phyloP scores from a whole-genome alignment of 2,329 filamentous ascomycete species.

The Talaromyces piceae region DNA sequence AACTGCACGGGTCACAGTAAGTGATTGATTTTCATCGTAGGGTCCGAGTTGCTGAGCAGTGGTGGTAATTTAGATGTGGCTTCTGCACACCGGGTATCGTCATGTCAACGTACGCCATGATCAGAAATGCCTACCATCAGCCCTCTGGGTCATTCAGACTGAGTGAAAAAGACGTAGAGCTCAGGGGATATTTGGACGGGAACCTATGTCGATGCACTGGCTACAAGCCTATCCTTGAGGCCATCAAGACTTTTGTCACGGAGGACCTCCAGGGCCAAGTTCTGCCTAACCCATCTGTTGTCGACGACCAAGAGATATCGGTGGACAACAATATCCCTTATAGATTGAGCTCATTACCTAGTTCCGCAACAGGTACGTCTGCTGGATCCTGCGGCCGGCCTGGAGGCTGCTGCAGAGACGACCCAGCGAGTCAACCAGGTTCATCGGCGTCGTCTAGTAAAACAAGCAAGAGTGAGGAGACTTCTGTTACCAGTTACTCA shows the following conservation, averaged over 20 bases:
- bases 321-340: conserved; percentile 45
- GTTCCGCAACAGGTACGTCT: conserved; percentile 12
- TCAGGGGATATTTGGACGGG: conserved; percentile 77
- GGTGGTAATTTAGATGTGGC: conserved; percentile 85
- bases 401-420: conserved; percentile 21
- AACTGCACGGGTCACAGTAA: neutral
- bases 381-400: conserved; percentile 18
- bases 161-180: conserved; percentile 66
- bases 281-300: conserved; percentile 39
- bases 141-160: conserved; percentile 80
- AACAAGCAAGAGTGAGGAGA: neutral
- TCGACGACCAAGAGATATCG: conserved; percentile 50
- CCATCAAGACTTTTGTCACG: conserved; percentile 74
- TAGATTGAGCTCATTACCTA: conserved; percentile 27
- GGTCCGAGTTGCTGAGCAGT: too few species aligned
- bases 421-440: conserved; percentile 8
- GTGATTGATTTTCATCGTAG: neutral
- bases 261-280: conserved; percentile 46
- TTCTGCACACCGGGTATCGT: conserved; percentile 98
- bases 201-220: conserved; percentile 95
- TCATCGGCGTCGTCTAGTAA: conserved; percentile 4
- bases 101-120: conserved; percentile 77
- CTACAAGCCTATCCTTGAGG: conserved; percentile 88
- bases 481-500: conserved; percentile 31
- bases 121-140: conserved; percentile 64